A percentile compares a stretch with the other conserved stretches of the same genome.
Evolutionary conservation across 108 stramenopile genomes (phyloP).

Genomic region (Nannochloropsis oceanica): DNA sequence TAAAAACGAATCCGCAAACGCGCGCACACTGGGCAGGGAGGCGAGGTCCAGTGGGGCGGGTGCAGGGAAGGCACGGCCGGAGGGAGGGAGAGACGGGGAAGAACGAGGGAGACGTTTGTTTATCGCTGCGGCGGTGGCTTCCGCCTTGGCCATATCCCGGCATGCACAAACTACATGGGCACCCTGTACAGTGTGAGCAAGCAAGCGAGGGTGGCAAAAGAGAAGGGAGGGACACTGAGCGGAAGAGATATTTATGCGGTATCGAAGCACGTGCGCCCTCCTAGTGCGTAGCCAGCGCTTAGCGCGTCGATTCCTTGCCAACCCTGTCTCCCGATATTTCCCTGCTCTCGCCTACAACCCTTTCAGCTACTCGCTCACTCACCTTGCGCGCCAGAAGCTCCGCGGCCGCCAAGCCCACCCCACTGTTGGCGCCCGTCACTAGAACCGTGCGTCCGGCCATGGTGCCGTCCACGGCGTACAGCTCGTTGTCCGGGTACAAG

Average conservation of each 20-base stretch:
- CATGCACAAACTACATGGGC: slow-evolving; percentile 17
- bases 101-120: background rate
- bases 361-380: background rate
- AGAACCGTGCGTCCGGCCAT: slow-evolving; percentile 13
- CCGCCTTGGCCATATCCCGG: slow-evolving; percentile 2
- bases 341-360: no score
- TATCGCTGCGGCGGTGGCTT: background rate
- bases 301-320: no score
- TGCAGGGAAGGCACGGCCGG: background rate
- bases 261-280: no score
- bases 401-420: slow-evolving; percentile 11
- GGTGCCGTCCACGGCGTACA: background rate
- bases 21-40: background rate
- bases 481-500: background rate
- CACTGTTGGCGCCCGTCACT: slow-evolving; percentile 15
- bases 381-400: background rate
- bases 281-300: no score
- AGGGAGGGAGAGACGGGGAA: background rate
- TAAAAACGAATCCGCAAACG: background rate
- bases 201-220: background rate
- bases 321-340: no score
- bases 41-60: background rate
- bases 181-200: background rate
- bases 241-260: background rate
- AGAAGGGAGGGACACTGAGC: background rate